A percentile compares a stretch with the other conserved stretches of the same genome.
These are phyloP conservation scores for Boletus rex-veris DNA, from an alignment of 768 basidiomycete species.

Conservation along the genomic window DNA sequence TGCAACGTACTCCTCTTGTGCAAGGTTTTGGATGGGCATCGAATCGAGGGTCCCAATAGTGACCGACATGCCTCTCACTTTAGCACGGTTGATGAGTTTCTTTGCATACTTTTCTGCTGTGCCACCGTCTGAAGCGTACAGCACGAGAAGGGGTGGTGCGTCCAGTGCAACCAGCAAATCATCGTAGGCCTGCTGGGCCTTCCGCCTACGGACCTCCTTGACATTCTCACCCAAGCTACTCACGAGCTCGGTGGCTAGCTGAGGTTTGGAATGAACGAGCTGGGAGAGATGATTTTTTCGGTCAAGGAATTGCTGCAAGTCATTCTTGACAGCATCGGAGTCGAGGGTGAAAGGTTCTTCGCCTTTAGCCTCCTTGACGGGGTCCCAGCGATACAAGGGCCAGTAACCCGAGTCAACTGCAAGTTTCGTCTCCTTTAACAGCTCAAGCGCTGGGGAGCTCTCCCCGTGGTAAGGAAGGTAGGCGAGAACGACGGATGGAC, in stretches of 20 bases:
- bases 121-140: conserved; percentile 96
- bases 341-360: conserved; percentile 90
- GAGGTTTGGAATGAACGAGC: conserved; percentile 76
- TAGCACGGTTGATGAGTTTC: conserved; percentile 75
- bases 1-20: conserved; percentile 69
- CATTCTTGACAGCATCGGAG: conserved; percentile 90
- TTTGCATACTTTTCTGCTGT: conserved; percentile 96
- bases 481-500: conserved; percentile 89
- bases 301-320: conserved; percentile 90
- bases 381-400: conserved; percentile 98
- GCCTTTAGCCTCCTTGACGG: conserved; percentile 68
- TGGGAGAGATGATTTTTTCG: conserved; percentile 96
- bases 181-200: conserved; percentile 80
- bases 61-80: conserved; percentile 76
- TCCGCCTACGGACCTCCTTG: conserved; percentile 76
- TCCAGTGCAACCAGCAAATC: conserved; percentile 81
- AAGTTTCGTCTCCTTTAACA: conserved; percentile 97
- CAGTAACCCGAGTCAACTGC: conserved; percentile 96
- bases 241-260: conserved; percentile 79
- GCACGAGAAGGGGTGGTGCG: conserved; percentile 80
- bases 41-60: conserved; percentile 80
- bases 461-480: conserved; percentile 89
- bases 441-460: conserved; percentile 71
- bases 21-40: conserved; percentile 68
- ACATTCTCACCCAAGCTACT: conserved; percentile 81